Base-by-base conservation (phyloP, 495 filamentous ascomycete genomes). In the Aspergillus cavernicola region DNA sequence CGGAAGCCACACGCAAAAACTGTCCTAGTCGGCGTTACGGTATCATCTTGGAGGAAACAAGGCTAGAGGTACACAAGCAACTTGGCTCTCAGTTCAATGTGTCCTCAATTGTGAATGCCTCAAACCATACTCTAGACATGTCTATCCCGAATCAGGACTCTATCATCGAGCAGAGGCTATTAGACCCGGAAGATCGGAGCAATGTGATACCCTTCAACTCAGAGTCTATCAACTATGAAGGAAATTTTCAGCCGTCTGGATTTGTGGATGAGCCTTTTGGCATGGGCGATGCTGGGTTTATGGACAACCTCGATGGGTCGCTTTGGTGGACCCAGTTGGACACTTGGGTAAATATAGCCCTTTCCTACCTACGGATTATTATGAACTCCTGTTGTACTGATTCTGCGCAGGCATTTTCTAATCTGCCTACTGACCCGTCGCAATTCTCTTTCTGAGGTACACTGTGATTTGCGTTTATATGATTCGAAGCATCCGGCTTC, bases 1-100 rank as follows among this genome's bases (percentile, higher is more conserved):
- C 74, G 2, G 67, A 75, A 51, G 77, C 74, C 8, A 77, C 73
- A 2, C 66, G 71, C 22, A 70, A 68, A 48, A 78, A 80, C 32
- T 77, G 74, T 22, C 76, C 77, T 0, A 79, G 75, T 62, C 69
- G 76, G 6, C 66, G 76, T n/a, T 80, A 79, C 50, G 69, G 73
- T 42, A 75, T 77, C 35, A 77, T 80, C 18, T 60, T 80, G 11
- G 72, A 74, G 32, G 77, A 78, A 50, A 63, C 78, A 18, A 57
- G 73, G 15, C 58, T 60, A 15, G 73, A 76, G 36, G 73, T 74
- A 4, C 73, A 72, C 55, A 59, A 65, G 7, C 73, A 74, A 20
- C 63, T 73, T 28, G 64, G 65, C 7, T 58, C 60, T 9, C 16
- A 43, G 26, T 36, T 56, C 12, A 15, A 16, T 6, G 41, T 40